Evolutionary conservation across 768 basidiomycete species (phyloP), one percentile per base, ranked within the genome.

Genomic region (Myochromella boudieri): DNA sequence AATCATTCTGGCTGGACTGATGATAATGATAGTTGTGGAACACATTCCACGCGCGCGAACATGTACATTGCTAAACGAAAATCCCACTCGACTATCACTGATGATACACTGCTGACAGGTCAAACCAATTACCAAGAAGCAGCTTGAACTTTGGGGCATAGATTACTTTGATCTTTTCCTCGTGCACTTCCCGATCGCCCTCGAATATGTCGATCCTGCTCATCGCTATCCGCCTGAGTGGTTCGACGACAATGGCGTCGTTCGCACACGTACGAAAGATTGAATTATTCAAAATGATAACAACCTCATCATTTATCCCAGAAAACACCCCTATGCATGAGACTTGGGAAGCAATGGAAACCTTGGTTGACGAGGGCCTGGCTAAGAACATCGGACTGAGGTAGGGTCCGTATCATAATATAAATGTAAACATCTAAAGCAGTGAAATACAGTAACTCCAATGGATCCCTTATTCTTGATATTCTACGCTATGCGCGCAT

Each of bases 301-400:
- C n/a, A n/a, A n/a, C n/a, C n/a, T n/a, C n/a, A n/a, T n/a, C n/a
- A n/a, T n/a, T n/a, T n/a, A 15, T 26, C n/a, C 9, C 52, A 84
- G 78, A 79, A 54, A 82, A 83, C 41, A 81, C 79, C 0, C 84
- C 85, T 29, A 77, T 89, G 62, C 81, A 83, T 56, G 85, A 90
- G 70, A 95, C 93, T 14, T 95, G 91, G 90, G 60, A 65, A 32
- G 88, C 79, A 12, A 79, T 95, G 82, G 93, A 95, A 66, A 72
- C 75, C 50, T 77, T 94, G 17, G 84, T 85, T 37, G 85, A 89
- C 53, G 74, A 76, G 33, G 84, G 84, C 6, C 62, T 84, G 31
- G 80, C 72, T 8, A 89, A 80, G 72, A 87, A 91, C 60, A 90
- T 95, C 54, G 93, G 90, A 46, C 60, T 91, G 54, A 84, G 83